phyloP scores from a whole-genome alignment of 2,329 filamentous ascomycete species.

The Parastagonospora avenae region DNA sequence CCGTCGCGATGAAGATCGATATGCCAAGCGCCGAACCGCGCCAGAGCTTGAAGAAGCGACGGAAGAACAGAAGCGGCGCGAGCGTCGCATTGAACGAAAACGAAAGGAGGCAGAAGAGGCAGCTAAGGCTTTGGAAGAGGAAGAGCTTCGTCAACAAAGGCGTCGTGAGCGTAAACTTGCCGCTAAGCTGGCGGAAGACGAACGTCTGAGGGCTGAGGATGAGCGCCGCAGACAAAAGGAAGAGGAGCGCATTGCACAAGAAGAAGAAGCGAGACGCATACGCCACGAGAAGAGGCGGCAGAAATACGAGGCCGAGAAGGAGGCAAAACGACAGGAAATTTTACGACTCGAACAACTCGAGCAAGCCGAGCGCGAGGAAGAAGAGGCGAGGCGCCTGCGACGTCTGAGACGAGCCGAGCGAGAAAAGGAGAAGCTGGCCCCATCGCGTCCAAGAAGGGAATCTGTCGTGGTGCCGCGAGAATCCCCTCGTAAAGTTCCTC shows the following conservation, averaged over 20 bases:
- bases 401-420: slow-evolving; percentile 33
- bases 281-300: slow-evolving; percentile 33
- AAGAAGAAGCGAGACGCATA: slow-evolving; percentile 35
- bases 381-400: slow-evolving; percentile 31
- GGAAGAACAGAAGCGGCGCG: slow-evolving; percentile 33
- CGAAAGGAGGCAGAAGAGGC: slow-evolving; percentile 33
- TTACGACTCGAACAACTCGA: slow-evolving; percentile 19
- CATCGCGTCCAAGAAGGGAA: slow-evolving; percentile 15
- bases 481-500: slow-evolving; percentile 33
- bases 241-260: slow-evolving; percentile 23
- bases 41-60: slow-evolving; percentile 34
- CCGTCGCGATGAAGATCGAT: slow-evolving; percentile 36
- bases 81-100: slow-evolving; percentile 34
- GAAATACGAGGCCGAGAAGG: slow-evolving; percentile 34
- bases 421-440: slow-evolving; percentile 28
- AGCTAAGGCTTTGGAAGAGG: slow-evolving; percentile 25
- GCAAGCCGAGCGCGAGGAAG: slow-evolving; percentile 22
- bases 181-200: slow-evolving; percentile 29
- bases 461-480: slow-evolving; percentile 24
- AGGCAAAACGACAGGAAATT: slow-evolving; percentile 17
- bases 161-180: slow-evolving; percentile 37
- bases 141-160: slow-evolving; percentile 28
- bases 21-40: slow-evolving; percentile 32
- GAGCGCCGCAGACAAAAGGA: slow-evolving; percentile 25
- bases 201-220: slow-evolving; percentile 22